Percentiles rank a stretch among this genome's conserved stretches.
These are phyloP conservation scores for Pecoramyces ruminantium DNA, from an alignment of 192 early-diverging fungal genomes.

Conservation along the genomic window DNA sequence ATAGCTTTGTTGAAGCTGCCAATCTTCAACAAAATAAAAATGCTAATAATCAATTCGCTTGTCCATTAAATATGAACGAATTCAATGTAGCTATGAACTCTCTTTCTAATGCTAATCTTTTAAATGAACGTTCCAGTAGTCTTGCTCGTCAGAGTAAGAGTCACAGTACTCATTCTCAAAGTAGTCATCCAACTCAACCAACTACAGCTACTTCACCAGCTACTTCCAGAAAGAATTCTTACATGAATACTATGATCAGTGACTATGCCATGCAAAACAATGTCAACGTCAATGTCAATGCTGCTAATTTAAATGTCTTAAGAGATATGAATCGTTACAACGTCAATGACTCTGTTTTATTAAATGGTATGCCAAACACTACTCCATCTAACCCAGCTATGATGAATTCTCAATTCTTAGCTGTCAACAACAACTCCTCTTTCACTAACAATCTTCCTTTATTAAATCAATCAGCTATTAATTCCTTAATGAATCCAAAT, in stretches of 20 bases:
- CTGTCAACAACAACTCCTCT: background rate
- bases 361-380: background rate
- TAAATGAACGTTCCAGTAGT: background rate
- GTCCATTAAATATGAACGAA: background rate
- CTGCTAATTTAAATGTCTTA: background rate
- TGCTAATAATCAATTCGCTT: background rate
- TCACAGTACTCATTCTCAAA: background rate
- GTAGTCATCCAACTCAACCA: background rate
- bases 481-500: background rate
- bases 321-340: background rate
- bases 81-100: background rate
- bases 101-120: background rate
- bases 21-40: background rate
- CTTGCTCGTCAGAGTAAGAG: background rate
- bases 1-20: background rate
- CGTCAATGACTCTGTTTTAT: background rate
- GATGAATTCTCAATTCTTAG: background rate
- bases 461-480: background rate
- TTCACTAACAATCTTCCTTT: background rate
- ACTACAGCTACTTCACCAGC: background rate
- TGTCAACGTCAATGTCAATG: too few relatives aligned
- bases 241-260: background rate
- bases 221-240: background rate
- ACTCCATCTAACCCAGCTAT: background rate
- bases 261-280: background rate